Conservation (phyloP, 495 filamentous ascomycete species). For the Penicillium maclennaniae region DNA sequence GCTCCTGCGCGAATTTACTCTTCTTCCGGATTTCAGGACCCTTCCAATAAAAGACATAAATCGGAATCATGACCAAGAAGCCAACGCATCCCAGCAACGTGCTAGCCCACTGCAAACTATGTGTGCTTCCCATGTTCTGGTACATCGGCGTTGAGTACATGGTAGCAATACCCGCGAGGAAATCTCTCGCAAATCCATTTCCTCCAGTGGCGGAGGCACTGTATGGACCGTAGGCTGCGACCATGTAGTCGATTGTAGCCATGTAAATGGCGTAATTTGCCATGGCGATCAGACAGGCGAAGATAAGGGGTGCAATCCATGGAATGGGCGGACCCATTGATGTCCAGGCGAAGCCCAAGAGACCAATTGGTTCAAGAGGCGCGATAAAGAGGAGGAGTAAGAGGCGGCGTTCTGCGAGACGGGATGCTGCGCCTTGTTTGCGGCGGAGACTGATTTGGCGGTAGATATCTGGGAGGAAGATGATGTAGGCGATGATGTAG, state of each 20-base stretch:
- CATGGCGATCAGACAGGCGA: conserved; percentile 59
- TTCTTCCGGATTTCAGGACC: conserved; percentile 41
- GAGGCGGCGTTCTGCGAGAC: conserved; percentile 56
- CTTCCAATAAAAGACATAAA: conserved; percentile 50
- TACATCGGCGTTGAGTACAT: conserved; percentile 20
- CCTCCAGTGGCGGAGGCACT: conserved; percentile 75
- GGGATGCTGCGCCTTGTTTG: conserved; percentile 46
- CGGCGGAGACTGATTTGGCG: conserved; percentile 46
- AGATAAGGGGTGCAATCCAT: conserved; percentile 60
- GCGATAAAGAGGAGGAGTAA: conserved; percentile 56
- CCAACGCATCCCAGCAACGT: conserved; percentile 42
- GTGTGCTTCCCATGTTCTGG: conserved; percentile 28
- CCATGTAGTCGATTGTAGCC: conserved; percentile 84
- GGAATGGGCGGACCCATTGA: conserved; percentile 56
- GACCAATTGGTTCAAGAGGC: conserved; percentile 61
- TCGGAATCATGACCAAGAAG: conserved; percentile 40
- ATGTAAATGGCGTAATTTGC: conserved; percentile 73
- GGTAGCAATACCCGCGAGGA: conserved; percentile 32
- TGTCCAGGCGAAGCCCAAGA: conserved; percentile 68
- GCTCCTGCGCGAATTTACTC: conserved; percentile 44
- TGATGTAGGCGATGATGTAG: conserved; percentile 59
- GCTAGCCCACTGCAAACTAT: conserved; percentile 39
- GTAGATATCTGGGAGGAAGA: conserved; percentile 61
- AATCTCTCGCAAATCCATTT: conserved; percentile 37
- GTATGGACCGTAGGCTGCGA: conserved; percentile 74